These are phyloP conservation scores for Coemansia interrupta DNA, from an alignment of 192 early-diverging fungal species.

Conservation along the genomic window DNA sequence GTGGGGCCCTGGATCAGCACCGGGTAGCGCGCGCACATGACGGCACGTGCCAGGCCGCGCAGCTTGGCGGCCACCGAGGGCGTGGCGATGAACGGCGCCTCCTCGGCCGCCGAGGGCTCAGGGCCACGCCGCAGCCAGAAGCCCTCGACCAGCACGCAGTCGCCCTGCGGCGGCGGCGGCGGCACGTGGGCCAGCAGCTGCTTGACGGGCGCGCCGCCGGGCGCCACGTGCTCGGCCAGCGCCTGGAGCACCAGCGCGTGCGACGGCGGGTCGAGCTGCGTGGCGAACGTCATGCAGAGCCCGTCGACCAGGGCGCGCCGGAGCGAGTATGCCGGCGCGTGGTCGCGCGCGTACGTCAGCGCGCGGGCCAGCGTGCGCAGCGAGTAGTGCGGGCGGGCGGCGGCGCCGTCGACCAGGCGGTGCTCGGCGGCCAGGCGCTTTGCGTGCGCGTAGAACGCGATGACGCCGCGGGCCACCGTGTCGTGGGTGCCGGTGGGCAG, in stretches of 20 bases:
- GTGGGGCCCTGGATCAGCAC: slow-evolving; percentile 98
- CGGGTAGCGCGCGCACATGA: slow-evolving; percentile 85
- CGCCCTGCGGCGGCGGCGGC: slow-evolving; percentile 6
- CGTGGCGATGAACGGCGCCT: slow-evolving; percentile 73
- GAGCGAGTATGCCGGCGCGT: slow-evolving; percentile 71
- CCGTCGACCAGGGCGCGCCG: slow-evolving; percentile 88
- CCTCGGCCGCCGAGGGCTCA: slow-evolving; percentile 22
- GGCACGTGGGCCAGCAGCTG: slow-evolving; percentile 31
- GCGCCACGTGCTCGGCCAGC: slow-evolving; percentile 28
- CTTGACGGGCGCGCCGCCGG: slow-evolving; percentile 14
- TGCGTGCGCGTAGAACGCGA: slow-evolving; percentile 75
- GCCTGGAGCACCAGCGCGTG: slow-evolving; percentile 44
- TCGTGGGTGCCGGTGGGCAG: slow-evolving; percentile 52
- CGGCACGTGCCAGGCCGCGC: slow-evolving; percentile 82
- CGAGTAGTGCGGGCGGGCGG: slow-evolving; percentile 83
- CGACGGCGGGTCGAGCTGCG: slow-evolving; percentile 74
- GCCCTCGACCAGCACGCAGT: slow-evolving; percentile 71
- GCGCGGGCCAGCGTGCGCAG: slow-evolving; percentile 90
- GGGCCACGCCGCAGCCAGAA: slow-evolving; percentile 77
- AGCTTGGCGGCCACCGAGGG: slow-evolving; percentile 83
- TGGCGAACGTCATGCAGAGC: slow-evolving; percentile 91
- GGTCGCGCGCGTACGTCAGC: slow-evolving; percentile 72
- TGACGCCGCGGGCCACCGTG: slow-evolving; percentile 56
- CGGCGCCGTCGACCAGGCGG: slow-evolving; percentile 82
- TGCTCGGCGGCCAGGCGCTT: slow-evolving; percentile 70